Base-by-base conservation (phyloP, 257 asterid genomes). In the Nyctanthes arbortristis region DNA sequence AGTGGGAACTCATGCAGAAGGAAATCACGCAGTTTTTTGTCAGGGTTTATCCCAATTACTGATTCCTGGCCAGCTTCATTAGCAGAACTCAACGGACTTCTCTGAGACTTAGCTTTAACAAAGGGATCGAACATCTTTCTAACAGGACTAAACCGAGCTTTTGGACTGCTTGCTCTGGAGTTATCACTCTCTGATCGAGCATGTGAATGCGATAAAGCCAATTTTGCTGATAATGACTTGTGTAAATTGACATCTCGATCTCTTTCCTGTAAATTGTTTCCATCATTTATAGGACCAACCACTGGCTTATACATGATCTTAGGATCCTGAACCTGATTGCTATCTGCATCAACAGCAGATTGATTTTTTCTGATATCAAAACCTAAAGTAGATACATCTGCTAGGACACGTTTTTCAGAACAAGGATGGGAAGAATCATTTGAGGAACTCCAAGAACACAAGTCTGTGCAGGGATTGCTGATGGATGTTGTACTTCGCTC, bases 141-240 rank as follows among this genome's bases (percentile, higher is more conserved):
- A 52, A 81, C 88, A 57, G 84, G 93, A 63, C 80, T 61, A 68
- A 78, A 84, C 55, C 80, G 72, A 55, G 85, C 39, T 74, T 66
- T 85, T 0, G 91, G 89, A 62, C 91, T 87, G 69, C 76, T 75
- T 61, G 80, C 60, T 73, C 79, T 84, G 6, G 90, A 84, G 71
- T 77, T 61, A 65, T 77, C 85, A 35, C 81, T 82, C 67, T 84
- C 93, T 27, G 88, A 84, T 28, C 63, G 83, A 76, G 79, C 74
- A 12, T 91, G 95, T 14, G 87, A 88, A 75, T 87, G 95, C 14
- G 93, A 95, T 66, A 88, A 56, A 20, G 81, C 79, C 73, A 88
- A 69, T 56, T 84, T 89, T 2, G 91, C 86, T 3, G 98, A 89
- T 54, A 92, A 76, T 10, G 96, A 87, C 77, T 85, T 89, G 39